Evolutionary conservation across 192 early-diverging fungal species (phyloP).

Genomic region (Mortierella antarctica): DNA sequence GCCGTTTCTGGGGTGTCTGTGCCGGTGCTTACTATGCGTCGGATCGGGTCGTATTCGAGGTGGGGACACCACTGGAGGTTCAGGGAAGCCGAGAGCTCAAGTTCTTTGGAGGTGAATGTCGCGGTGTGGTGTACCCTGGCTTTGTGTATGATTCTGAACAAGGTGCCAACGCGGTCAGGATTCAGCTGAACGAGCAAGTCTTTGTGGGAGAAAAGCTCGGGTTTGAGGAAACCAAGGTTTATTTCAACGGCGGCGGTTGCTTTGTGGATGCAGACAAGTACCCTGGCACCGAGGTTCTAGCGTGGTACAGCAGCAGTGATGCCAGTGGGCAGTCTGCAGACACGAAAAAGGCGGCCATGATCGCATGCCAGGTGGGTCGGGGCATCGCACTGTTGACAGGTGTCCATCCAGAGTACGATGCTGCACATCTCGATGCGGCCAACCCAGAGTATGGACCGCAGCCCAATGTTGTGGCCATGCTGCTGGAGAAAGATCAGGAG

Average conservation of each 20-base stretch:
- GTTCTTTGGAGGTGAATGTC: constrained; percentile 75
- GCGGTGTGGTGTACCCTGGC: constrained; percentile 81
- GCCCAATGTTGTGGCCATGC: constrained; percentile 58
- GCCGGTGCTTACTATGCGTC: constrained; percentile 79
- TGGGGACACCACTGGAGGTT: constrained; percentile 71
- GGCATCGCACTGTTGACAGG: constrained; percentile 81
- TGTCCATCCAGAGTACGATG: constrained; percentile 86
- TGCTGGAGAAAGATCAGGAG: constrained; percentile 61
- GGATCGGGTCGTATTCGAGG: constrained; percentile 82
- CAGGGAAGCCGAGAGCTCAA: constrained; percentile 77
- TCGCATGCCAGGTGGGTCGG: constrained; percentile 75
- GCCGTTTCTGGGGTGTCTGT: constrained; percentile 91
- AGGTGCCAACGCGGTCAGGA: constrained; percentile 31
- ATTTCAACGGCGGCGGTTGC: constrained; percentile 81
- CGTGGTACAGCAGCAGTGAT: constrained; percentile 28
- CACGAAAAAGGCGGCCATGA: constrained; percentile 63
- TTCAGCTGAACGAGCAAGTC: constrained; percentile 16
- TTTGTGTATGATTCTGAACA: constrained; percentile 78
- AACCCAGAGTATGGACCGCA: constrained; percentile 62
- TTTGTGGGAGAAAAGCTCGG: constrained; percentile 11
- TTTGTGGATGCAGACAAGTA: constrained; percentile 62
- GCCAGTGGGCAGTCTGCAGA: constrained; percentile 5
- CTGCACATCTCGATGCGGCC: constrained; percentile 60
- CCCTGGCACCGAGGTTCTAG: constrained; percentile 53
- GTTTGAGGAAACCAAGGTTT: constrained; percentile 48